These are phyloP conservation scores for Suhomyces choctaworum DNA, from an alignment of 1,139 yeast species.

Conservation along the genomic window DNA sequence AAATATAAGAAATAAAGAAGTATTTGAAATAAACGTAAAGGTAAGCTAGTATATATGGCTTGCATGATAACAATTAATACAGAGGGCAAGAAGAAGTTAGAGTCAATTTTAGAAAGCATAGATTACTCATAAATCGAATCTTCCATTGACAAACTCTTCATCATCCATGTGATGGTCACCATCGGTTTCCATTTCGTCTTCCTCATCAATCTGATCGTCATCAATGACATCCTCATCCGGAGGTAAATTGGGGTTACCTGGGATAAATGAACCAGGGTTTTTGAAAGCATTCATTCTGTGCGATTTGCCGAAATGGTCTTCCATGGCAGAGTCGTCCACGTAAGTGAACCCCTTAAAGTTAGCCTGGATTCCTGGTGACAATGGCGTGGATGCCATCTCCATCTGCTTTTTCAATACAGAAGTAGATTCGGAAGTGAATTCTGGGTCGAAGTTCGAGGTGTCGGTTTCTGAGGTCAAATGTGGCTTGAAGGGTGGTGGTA, in stretches of 20 bases:
- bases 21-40: constrained; percentile 4
- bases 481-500: constrained; percentile 98
- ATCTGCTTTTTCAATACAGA: constrained; percentile 70
- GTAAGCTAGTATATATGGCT: constrained; percentile 2
- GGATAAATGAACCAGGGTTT: constrained; percentile 71
- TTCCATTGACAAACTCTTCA: constrained; percentile 87
- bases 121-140: constrained; percentile 63
- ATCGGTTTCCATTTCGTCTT: constrained; percentile 53
- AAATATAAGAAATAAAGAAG: constrained; percentile 2
- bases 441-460: constrained; percentile 96
- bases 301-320: constrained; percentile 67
- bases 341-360: constrained; percentile 95
- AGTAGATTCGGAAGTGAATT: constrained; percentile 89
- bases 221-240: constrained; percentile 84
- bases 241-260: constrained; percentile 76
- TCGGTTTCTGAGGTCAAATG: constrained; percentile 88
- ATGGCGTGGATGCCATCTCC: constrained; percentile 73
- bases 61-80: constrained; percentile 7
- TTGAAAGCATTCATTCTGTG: constrained; percentile 49
- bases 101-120: too few relatives aligned
- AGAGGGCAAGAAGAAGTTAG: too few relatives aligned
- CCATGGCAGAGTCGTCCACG: constrained; percentile 92
- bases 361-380: constrained; percentile 93
- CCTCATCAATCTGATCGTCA: constrained; percentile 66
- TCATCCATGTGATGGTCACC: constrained; percentile 48